These are phyloP conservation scores for Dentipellis fragilis DNA, from an alignment of 768 basidiomycete genomes.

Conservation along the genomic window DNA sequence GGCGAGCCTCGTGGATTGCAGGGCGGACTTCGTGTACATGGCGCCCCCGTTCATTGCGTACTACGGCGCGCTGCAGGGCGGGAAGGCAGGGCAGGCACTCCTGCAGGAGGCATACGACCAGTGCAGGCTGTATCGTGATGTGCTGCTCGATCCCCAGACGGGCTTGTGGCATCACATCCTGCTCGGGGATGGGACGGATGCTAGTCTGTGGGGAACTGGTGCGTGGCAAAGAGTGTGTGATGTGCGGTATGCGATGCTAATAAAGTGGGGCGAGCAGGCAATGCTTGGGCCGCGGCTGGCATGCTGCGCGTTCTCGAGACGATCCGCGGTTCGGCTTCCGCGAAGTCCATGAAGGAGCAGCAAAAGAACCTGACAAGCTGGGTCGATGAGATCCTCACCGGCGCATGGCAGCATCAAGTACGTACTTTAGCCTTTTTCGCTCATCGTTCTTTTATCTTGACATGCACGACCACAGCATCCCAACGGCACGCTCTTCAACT, in stretches of 20 bases:
- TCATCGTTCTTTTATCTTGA: neutral
- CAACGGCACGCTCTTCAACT: constrained; percentile 42
- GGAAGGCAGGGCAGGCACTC: constrained; percentile 23
- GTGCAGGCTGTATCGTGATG: constrained; percentile 44
- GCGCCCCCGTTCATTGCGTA: constrained; percentile 60
- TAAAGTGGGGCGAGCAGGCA: constrained; percentile 24
- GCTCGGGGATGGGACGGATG: constrained; percentile 35
- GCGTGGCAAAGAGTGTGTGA: too few species aligned
- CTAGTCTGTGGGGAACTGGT: constrained; percentile 52
- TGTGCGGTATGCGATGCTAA: too few species aligned
- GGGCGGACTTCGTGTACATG: constrained; percentile 56
- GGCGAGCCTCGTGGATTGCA: constrained; percentile 12
- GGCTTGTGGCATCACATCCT: constrained; percentile 50
- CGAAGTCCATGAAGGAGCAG: constrained; percentile 26
- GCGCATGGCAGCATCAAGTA: constrained; percentile 37
- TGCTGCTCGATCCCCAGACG: constrained; percentile 30
- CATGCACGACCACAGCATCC: constrained; percentile 19
- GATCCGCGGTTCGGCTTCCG: constrained; percentile 34
- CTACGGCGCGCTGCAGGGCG: constrained; percentile 40
- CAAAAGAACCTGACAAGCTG: constrained; percentile 37
- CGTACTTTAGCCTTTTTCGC: neutral
- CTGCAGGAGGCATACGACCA: constrained; percentile 47
- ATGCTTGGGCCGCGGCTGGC: constrained; percentile 65
- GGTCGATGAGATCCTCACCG: constrained; percentile 41
- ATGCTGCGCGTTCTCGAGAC: constrained; percentile 53